Evolutionary conservation across 163 green algal species (phyloP).

Genomic region (Scenedesmus sp.): DNA sequence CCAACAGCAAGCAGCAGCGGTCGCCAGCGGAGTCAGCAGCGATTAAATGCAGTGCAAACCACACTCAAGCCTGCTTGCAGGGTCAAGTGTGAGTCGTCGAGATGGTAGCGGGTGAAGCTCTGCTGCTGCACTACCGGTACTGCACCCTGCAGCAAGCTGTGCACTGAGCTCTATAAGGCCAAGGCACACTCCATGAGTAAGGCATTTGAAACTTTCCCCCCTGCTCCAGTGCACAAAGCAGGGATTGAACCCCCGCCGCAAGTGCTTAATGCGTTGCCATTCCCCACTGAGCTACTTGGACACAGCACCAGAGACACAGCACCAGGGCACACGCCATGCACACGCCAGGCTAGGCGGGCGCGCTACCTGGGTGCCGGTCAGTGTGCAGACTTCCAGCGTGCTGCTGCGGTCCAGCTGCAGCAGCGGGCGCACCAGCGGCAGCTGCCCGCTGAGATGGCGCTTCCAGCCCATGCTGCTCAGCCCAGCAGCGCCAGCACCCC

Average conservation of each 20-base stretch:
- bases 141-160: background rate
- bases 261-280: too few relatives aligned
- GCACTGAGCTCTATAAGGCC: too few relatives aligned
- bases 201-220: too few relatives aligned
- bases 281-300: background rate
- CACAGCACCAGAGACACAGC: background rate
- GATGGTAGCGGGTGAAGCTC: too few relatives aligned
- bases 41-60: background rate
- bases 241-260: too few relatives aligned
- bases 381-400: slow-evolving; percentile 11
- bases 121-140: background rate
- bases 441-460: background rate
- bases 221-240: too few relatives aligned
- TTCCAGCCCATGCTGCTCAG: slow-evolving; percentile 19
- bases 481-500: slow-evolving; percentile 22
- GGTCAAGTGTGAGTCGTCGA: too few relatives aligned
- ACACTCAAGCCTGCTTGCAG: too few relatives aligned
- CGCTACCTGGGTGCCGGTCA: slow-evolving; percentile 21
- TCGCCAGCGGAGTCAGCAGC: background rate
- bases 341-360: background rate
- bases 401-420: background rate
- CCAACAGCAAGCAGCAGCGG: background rate
- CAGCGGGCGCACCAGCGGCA: slow-evolving; percentile 64
- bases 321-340: background rate
- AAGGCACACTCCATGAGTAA: too few relatives aligned